Percentiles rank a stretch among this genome's conserved stretches.
Conservation (phyloP, 768 basidiomycete genomes). For the Suillus ampliporus region DNA sequence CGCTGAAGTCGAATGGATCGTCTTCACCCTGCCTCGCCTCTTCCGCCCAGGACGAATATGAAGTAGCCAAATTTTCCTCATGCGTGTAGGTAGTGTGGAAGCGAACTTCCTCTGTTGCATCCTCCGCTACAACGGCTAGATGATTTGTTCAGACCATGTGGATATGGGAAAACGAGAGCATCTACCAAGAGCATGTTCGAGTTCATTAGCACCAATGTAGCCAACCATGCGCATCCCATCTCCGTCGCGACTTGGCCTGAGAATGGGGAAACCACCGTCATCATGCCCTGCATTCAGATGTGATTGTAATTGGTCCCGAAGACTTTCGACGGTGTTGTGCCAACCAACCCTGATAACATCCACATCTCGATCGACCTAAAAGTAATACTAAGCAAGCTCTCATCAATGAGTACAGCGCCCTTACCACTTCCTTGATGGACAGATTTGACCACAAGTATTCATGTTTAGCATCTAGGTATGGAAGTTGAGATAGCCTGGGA, state of each 20-base stretch:
- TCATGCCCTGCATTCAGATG: constrained; percentile 66
- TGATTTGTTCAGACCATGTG: constrained; percentile 7
- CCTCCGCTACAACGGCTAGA: constrained; percentile 76
- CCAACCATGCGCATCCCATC: constrained; percentile 75
- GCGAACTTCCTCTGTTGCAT: constrained; percentile 66
- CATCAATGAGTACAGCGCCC: constrained; percentile 29
- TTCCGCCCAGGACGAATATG: constrained; percentile 65
- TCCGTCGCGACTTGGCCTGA: constrained; percentile 53
- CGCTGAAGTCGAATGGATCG: constrained; percentile 80
- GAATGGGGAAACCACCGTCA: constrained; percentile 87
- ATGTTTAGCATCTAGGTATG: constrained; percentile 90
- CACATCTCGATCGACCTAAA: constrained; percentile 68
- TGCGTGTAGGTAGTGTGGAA: constrained; percentile 60
- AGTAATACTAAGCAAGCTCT: not conserved
- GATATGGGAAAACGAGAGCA: constrained; percentile 18
- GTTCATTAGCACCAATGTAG: constrained; percentile 90
- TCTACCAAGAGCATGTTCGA: constrained; percentile 90
- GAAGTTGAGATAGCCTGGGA: constrained; percentile 75
- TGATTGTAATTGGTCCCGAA: constrained; percentile 71
- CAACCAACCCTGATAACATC: constrained; percentile 75
- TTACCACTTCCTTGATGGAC: constrained; percentile 78
- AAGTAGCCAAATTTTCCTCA: constrained; percentile 53
- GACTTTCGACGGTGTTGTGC: constrained; percentile 75
- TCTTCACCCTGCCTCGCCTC: constrained; percentile 26
- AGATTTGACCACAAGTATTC: constrained; percentile 86